Evolutionary conservation across 2,329 filamentous ascomycete genomes (phyloP).

Genomic region (Falciphora oryzae): DNA sequence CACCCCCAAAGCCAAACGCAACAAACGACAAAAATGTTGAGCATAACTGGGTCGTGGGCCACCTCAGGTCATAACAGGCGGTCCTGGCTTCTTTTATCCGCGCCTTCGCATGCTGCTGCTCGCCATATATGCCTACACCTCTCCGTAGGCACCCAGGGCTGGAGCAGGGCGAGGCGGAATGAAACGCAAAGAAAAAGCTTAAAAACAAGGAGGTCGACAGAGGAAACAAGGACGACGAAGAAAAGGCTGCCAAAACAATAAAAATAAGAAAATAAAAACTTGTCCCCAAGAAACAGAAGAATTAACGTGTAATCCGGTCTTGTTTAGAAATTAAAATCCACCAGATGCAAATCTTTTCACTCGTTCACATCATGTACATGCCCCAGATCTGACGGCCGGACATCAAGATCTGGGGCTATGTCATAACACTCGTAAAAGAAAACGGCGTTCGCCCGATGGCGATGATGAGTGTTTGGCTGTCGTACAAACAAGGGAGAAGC

Average conservation of each 20-base stretch:
- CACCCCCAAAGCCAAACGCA: constrained; percentile 3
- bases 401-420: neutral
- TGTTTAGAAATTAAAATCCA: constrained; percentile 7
- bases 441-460: neutral
- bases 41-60: constrained; percentile 3
- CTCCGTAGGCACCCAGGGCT: neutral
- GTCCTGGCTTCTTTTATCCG: constrained; percentile 3
- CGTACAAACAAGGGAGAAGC: constrained; percentile 2
- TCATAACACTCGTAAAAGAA: constrained; percentile 5
- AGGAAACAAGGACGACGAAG: constrained; percentile 13
- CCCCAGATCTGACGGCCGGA: neutral
- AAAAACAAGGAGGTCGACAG: constrained; percentile 10
- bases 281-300: constrained; percentile 11
- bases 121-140: neutral
- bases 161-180: neutral
- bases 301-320: neutral
- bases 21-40: constrained; percentile 2
- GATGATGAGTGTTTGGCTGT: constrained; percentile 4
- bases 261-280: constrained; percentile 6
- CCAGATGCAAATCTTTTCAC: constrained; percentile 4
- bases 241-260: constrained; percentile 10
- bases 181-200: neutral
- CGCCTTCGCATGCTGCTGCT: neutral
- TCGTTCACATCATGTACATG: constrained; percentile 8
- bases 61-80: constrained; percentile 5